Conservation (phyloP, 345 rosid species). For the Psidium guajava region DNA sequence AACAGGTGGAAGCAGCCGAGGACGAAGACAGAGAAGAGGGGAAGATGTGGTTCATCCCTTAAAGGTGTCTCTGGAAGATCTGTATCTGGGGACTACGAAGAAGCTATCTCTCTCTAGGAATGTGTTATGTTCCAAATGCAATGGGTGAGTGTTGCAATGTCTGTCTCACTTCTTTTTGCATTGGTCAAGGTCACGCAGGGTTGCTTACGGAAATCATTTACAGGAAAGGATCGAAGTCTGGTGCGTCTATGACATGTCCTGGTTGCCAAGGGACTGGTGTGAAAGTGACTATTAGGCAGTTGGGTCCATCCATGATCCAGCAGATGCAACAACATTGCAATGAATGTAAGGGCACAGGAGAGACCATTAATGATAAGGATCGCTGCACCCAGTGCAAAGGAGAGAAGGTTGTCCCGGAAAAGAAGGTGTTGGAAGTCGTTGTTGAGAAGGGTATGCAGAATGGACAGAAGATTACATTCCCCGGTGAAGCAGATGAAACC, state of each 20-base stretch:
- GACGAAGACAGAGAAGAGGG: conserved; percentile 82
- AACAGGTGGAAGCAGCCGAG: conserved; percentile 58
- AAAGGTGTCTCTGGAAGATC: conserved; percentile 72
- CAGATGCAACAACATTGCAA: conserved; percentile 89
- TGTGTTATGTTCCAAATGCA: conserved; percentile 69
- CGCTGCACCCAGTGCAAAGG: conserved; percentile 83
- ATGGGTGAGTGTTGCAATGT: conserved; percentile 37
- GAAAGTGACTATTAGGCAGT: conserved; percentile 84
- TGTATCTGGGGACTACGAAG: conserved; percentile 66
- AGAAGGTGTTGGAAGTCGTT: conserved; percentile 71
- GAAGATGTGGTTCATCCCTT: conserved; percentile 79
- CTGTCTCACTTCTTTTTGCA: not conserved
- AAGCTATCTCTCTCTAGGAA: conserved; percentile 82
- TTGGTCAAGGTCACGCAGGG: not conserved
- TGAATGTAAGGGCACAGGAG: conserved; percentile 92
- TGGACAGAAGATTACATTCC: conserved; percentile 79
- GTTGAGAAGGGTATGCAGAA: conserved; percentile 98
- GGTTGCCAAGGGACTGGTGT: conserved; percentile 84
- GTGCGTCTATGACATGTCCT: conserved; percentile 58
- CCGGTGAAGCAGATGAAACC: conserved; percentile 89
- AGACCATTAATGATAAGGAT: conserved; percentile 55
- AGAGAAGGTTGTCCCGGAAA: conserved; percentile 70
- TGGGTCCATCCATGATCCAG: conserved; percentile 93
- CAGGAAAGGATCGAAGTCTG: conserved; percentile 93
- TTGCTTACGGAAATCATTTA: not conserved